phyloP scores from a whole-genome alignment of 2,329 filamentous ascomycete genomes.

The Beauveria medogensis region DNA sequence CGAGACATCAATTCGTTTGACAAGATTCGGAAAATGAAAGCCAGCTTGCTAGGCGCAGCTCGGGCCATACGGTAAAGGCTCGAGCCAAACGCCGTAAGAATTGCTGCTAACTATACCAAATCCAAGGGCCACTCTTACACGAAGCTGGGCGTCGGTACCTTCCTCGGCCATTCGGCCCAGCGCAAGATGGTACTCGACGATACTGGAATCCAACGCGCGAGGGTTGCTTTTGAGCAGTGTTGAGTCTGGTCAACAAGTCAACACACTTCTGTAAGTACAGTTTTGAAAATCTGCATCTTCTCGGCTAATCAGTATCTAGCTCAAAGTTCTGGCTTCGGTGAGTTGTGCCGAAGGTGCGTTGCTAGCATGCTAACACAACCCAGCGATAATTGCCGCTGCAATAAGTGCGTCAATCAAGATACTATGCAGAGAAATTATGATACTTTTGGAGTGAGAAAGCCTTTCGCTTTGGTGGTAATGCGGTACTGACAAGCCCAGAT shows the following conservation, averaged over 20 bases:
- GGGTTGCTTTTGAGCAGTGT: constrained; percentile 3
- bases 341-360: neutral
- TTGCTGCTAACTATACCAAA: neutral
- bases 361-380: neutral
- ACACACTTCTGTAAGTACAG: constrained; percentile 9
- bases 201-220: neutral
- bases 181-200: constrained; percentile 1
- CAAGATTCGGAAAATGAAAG: neutral
- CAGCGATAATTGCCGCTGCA: constrained; percentile 38
- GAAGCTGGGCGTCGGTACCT: neutral
- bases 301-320: neutral
- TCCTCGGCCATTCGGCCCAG: neutral
- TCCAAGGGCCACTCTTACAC: neutral
- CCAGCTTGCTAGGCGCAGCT: neutral
- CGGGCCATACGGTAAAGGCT: neutral
- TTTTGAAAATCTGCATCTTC: neutral
- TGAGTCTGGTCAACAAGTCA: neutral
- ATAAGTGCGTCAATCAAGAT: constrained; percentile 31
- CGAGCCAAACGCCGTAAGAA: neutral
- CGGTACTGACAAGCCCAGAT: constrained; percentile 20
- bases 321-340: constrained; percentile 11
- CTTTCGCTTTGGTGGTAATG: neutral
- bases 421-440: constrained; percentile 35
- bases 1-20: neutral
- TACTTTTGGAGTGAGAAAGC: constrained; percentile 28